These are phyloP conservation scores for Jackrogersella multiformis DNA, from an alignment of 495 filamentous ascomycete genomes.

Conservation along the genomic window DNA sequence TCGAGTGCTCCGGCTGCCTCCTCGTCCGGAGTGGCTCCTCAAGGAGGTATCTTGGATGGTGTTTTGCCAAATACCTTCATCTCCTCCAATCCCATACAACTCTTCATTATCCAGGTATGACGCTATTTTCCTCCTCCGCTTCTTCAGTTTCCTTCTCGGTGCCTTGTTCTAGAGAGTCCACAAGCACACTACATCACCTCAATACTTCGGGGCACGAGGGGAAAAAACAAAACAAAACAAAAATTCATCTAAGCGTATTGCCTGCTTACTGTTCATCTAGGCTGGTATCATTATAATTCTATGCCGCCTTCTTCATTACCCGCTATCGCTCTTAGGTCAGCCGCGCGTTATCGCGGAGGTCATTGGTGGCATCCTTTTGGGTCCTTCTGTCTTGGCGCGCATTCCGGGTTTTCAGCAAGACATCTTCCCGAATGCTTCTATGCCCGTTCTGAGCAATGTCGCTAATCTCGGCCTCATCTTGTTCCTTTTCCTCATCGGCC, in stretches of 20 bases:
- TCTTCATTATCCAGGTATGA: constrained; percentile 93
- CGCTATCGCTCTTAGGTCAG: constrained; percentile 86
- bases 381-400: constrained; percentile 84
- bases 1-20: constrained; percentile 15
- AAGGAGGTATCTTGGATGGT: constrained; percentile 45
- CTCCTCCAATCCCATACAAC: constrained; percentile 76
- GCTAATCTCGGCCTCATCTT: constrained; percentile 91
- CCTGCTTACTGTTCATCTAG: constrained; percentile 58
- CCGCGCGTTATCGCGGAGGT: constrained; percentile 97
- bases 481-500: constrained; percentile 90
- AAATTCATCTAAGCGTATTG: neutral
- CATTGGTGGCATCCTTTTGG: constrained; percentile 89
- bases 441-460: constrained; percentile 79
- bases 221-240: too few relatives aligned
- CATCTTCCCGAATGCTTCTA: constrained; percentile 79
- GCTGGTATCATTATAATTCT: constrained; percentile 89
- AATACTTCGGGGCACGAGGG: too few relatives aligned
- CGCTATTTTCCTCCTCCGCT: neutral
- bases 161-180: neutral
- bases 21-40: constrained; percentile 26
- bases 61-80: constrained; percentile 42
- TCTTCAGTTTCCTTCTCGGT: neutral
- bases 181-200: neutral
- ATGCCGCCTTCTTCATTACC: constrained; percentile 77
- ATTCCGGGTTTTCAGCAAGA: constrained; percentile 80